Evolutionary conservation across 2,329 filamentous ascomycete species (phyloP).

Genomic region (Sordariomycetes sp.): DNA sequence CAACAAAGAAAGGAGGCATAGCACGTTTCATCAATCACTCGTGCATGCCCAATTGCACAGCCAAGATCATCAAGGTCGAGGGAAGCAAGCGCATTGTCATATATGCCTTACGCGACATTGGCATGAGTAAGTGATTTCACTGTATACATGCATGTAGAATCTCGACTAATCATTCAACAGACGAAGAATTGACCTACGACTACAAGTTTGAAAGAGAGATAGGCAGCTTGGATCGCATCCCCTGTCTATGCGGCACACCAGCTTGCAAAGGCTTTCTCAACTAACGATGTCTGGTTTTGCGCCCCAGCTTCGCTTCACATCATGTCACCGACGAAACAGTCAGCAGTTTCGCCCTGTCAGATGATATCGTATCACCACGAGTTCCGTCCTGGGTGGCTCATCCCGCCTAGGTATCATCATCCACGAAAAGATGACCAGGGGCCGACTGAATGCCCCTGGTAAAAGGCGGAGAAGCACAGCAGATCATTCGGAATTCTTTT

Average conservation of each 20-base stretch:
- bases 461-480: neutral
- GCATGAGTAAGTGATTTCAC: slow-evolving; percentile 61
- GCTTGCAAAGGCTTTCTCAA: slow-evolving; percentile 99
- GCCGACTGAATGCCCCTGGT: too few species aligned
- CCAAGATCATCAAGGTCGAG: slow-evolving; percentile 98
- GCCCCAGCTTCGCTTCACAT: too few species aligned
- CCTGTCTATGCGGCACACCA: slow-evolving; percentile 90
- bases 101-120: slow-evolving; percentile 92
- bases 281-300: slow-evolving; percentile 34
- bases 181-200: slow-evolving; percentile 98
- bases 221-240: slow-evolving; percentile 88
- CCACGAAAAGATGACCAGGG: too few species aligned
- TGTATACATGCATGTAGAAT: slow-evolving; percentile 1
- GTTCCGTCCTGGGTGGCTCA: neutral
- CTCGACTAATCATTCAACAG: slow-evolving; percentile 36
- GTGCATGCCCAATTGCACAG: slow-evolving; percentile 96
- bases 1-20: slow-evolving; percentile 97
- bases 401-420: too few species aligned
- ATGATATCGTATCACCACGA: too few species aligned
- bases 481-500: neutral
- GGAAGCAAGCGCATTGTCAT: slow-evolving; percentile 98
- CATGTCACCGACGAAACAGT: neutral
- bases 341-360: neutral
- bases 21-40: slow-evolving; percentile 98
- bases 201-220: slow-evolving; percentile 99